A percentile compares a stretch with the other conserved stretches of the same genome.
phyloP scores from a whole-genome alignment of 2,329 filamentous ascomycete species.

The Fusarium sulawesiense region DNA sequence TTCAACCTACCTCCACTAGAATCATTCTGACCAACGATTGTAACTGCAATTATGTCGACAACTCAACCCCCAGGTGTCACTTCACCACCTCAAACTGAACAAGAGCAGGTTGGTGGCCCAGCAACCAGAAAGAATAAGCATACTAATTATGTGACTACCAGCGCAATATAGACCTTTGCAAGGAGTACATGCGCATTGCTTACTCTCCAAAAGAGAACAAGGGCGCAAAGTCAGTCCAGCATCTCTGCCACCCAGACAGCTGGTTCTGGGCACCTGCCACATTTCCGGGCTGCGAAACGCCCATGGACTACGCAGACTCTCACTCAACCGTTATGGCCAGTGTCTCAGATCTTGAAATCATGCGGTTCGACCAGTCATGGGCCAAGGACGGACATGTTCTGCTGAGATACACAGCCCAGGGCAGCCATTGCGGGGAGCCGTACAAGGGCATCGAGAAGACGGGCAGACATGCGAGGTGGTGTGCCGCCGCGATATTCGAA shows the following conservation, averaged over 20 bases:
- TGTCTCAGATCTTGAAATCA: conserved; percentile 36
- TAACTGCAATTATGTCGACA: not conserved
- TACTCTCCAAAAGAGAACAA: conserved; percentile 30
- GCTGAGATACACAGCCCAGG: conserved; percentile 41
- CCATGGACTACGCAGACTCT: conserved; percentile 41
- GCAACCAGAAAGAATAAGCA: not conserved
- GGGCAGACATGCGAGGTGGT: conserved; percentile 33
- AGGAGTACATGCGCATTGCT: conserved; percentile 32
- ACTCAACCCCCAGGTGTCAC: conserved; percentile 8
- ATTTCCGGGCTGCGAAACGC: conserved; percentile 33
- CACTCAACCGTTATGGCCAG: conserved; percentile 39
- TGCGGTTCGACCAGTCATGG: conserved; percentile 42
- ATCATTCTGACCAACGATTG: not conserved
- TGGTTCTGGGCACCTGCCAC: conserved; percentile 37
- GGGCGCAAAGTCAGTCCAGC: conserved; percentile 21
- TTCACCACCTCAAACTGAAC: conserved; percentile 13
- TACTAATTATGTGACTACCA: not conserved
- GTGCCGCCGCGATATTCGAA: conserved; percentile 41
- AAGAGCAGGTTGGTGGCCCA: conserved; percentile 8
- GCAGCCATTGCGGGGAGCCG: conserved; percentile 39
- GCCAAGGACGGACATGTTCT: conserved; percentile 41
- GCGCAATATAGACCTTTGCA: conserved; percentile 24
- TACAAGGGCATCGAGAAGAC: conserved; percentile 40
- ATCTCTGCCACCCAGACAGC: conserved; percentile 30
- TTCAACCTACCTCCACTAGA: too few relatives aligned